Evolutionary conservation across 1,284 basidiomycete species (phyloP).

Genomic region (Amylostereum areolatum): DNA sequence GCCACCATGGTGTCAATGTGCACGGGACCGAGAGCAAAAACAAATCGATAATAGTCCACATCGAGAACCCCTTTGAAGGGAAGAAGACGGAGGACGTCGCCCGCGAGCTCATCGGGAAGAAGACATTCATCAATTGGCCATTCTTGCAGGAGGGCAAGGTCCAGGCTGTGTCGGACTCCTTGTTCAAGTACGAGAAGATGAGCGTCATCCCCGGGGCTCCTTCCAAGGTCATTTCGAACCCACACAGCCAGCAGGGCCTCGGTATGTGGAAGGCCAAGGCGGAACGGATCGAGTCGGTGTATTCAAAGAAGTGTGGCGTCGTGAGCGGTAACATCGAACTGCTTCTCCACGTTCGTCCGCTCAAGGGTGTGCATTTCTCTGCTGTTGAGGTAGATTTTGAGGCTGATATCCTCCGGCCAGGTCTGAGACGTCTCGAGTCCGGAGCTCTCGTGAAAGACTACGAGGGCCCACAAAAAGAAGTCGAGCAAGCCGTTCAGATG

Average conservation of each 20-base stretch:
- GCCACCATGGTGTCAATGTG: conserved; percentile 88
- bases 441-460: conserved; percentile 96
- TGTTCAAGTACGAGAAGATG: conserved; percentile 84
- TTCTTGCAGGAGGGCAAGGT: conserved; percentile 92
- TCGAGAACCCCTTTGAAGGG: conserved; percentile 71
- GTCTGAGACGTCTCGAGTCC: conserved; percentile 82
- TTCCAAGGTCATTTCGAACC: conserved; percentile 60
- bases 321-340: conserved; percentile 80
- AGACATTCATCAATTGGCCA: conserved; percentile 87
- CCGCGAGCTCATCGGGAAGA: conserved; percentile 66
- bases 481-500: conserved; percentile 84
- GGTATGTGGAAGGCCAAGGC: conserved; percentile 73
- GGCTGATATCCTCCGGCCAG: conserved; percentile 36
- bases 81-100: conserved; percentile 74
- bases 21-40: conserved; percentile 89
- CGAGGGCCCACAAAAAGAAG: conserved; percentile 75
- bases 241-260: conserved; percentile 64
- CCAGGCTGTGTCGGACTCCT: conserved; percentile 79
- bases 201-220: conserved; percentile 46
- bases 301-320: conserved; percentile 89
- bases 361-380: conserved; percentile 62
- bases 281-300: conserved; percentile 76
- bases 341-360: conserved; percentile 76
- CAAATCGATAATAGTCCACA: conserved; percentile 88
- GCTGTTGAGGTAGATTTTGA: no score